These are phyloP conservation scores for Chytriomyces confervae DNA, from an alignment of 192 early-diverging fungal genomes.

Conservation along the genomic window DNA sequence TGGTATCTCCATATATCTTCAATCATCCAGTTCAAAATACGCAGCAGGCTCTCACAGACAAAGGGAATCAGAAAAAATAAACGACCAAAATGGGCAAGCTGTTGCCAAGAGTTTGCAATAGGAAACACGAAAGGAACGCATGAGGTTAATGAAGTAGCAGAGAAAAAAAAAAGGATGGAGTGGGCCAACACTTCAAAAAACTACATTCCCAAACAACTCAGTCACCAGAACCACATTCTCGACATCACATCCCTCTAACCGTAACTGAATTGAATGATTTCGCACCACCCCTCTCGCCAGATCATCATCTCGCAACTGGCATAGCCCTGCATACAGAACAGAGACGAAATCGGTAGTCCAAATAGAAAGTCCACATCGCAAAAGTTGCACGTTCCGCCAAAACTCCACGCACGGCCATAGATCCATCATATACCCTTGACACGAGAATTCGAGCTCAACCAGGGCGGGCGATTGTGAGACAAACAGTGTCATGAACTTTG, in stretches of 20 bases:
- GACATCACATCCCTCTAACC: not conserved
- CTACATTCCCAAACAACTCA: not conserved
- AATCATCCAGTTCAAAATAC: too few relatives aligned
- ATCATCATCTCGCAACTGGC: not conserved
- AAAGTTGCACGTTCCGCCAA: conserved; percentile 2
- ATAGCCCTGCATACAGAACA: not conserved
- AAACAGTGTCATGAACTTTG: conserved; percentile 19
- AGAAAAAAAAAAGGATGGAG: not conserved
- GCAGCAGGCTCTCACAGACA: too few relatives aligned
- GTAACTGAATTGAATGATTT: not conserved
- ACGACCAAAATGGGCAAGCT: too few relatives aligned
- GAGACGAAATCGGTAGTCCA: not conserved
- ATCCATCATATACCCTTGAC: conserved; percentile 31
- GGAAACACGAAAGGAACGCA: too few relatives aligned
- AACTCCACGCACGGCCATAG: conserved; percentile 23
- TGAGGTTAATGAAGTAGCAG: not conserved
- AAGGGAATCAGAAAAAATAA: too few relatives aligned
- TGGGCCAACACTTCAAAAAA: not conserved
- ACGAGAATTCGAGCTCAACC: conserved; percentile 16
- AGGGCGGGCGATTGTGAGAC: not conserved
- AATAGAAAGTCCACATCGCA: not conserved
- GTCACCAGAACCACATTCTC: not conserved
- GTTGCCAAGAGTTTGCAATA: too few relatives aligned
- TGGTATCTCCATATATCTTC: too few relatives aligned
- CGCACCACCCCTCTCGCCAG: not conserved